Evolutionary conservation across 2,329 filamentous ascomycete genomes (phyloP), one percentile per base, ranked within the genome.

Genomic region (Ophiostoma sp.): DNA sequence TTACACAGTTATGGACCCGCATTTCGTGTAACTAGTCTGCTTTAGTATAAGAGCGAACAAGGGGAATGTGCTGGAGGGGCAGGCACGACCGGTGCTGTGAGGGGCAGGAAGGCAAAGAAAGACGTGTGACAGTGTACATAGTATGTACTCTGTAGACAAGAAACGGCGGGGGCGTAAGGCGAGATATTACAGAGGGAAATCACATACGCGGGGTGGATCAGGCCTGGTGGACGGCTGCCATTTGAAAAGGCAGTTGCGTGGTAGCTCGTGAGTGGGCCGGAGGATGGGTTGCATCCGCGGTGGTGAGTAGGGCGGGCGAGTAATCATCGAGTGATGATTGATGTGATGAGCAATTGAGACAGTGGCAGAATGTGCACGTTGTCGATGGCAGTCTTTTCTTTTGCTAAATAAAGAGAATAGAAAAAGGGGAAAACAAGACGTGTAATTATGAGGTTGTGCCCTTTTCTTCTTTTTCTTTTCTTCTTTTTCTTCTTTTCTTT

Each of bases 11-110:
- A 27, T 57, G 57, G 57, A 27, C 11, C 57, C 57, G 6, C 27
- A 62, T 62, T 62, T 31, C 17, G 27, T 62, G 27, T 3, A 1
- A 35, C 27, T 62, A 62, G 57, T 33, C 57, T 7, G 4, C 20
- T 31, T 33, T 62, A 62, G 27, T 62, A 15, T 27, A 33, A 62
- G 23, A 17, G 27, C 27, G 52, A 57, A 48, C 52, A 57, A 57
- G 52, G 52, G 52, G 52, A 57, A 57, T 57, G 52, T 17, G 8
- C 52, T 27, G 52, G 57, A 62, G 57, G 57, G 57, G 57, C 57
- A 62, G 57, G 57, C 57, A 62, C 57, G 57, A 62, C 57, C 15
- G 52, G 27, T 62, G 27, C 57, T 35, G 52, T 57, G 57, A 62
- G 57, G 57, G 57, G 57, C 57, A 62, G 20, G 33, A 13, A 62